Base-by-base conservation (phyloP, 1,284 basidiomycete species). In the Cutaneotrichosporon mucoides region DNA sequence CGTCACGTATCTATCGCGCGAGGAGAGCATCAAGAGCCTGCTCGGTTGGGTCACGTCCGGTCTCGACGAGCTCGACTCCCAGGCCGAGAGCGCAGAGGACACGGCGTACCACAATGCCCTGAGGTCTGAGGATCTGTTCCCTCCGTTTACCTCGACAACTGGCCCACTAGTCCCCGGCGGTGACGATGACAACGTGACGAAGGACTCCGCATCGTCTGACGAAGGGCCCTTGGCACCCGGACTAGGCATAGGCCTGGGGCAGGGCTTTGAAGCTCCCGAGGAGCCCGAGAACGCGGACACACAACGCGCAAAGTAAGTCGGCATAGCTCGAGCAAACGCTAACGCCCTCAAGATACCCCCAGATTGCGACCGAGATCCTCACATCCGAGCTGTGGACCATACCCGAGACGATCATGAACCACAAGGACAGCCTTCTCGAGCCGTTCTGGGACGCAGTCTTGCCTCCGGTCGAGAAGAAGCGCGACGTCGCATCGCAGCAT, bases 361-460 rank as follows among this genome's bases (percentile, higher is more conserved):
- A 92, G 72, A 85, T 96, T 38, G 89, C 92, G 13, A 93, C 94
- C 13, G 96, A 99, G 77, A 92, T 99, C 36, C 84, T 99, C 40
- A 94, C 92, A 77, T 90, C 89, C 6, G 94, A 97, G 70, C 87
- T 96, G 76, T 96, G 92, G 88, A 89, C 88, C 16, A 90, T 99
- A 68, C 87, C 92, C 52, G 90, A 95, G 75, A 90, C 90, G 3
- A 89, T 94, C 70, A 83, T 96, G 69, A 84, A 84, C 67, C 82
- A 89, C 70, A 66, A 73, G 50, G 75, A 78, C 33, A 60, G 65
- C 13, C 81, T 94, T 55, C 82, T 93, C 57, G 80, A 82, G 15
- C 88, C 89, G 7, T 96, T 96, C 82, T 99, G 96, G 96, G 90
- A 98, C 76, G 86, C 85, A 9, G 86, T 97, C 9, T 81, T 99